Base-by-base conservation (phyloP, 345 rosid species). In the Rhodomyrtus tomentosa region DNA sequence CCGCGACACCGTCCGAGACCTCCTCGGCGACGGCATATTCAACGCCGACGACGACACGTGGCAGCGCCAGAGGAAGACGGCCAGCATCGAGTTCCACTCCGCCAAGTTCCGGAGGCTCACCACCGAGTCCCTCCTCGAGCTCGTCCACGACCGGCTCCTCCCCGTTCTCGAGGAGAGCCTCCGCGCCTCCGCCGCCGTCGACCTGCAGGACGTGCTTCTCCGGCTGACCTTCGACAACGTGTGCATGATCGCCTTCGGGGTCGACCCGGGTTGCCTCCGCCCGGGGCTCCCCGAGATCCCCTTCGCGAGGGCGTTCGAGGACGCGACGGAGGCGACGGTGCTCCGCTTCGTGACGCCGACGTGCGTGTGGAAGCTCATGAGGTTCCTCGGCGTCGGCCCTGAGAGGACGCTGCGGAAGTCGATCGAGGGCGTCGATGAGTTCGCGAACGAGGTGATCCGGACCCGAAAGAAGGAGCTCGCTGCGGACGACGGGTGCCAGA, bases 201-300 rank as follows among this genome's bases (percentile, higher is more conserved):
- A 97, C 86, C 92, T 97, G 22, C 99, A 97, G 84, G 99, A 95
- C 73, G 88, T 95, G 32, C 87, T 97, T 24, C 85, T 94, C 62
- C 87, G 99, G 88, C 90, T 97, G 49, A 95, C 99, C 0, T 95
- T 97, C 68, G 99, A 97, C 81, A 97, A 95, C 62, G 96, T 97
- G 9, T 95, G 98, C 89, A 95, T 94, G 98, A 92, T 97, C 54
- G 98, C 98, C 24, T 94, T 97, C 55, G 99, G 99, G 38, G 96
- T 91, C 12, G 99, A 97, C 87, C 98, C 99, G 2, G 98, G 98
- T 0, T 95, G 98, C 87, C 88, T 97, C 1, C 82, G 91, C 38
- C 93, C 85, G 1, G 93, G 91, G 1, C 88, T 95, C 82, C 96
- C 98, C 0, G 90, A 93, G 7, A 93, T 94, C 73, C 96, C 98